A percentile compares a stretch with the other conserved stretches of the same genome.
These are phyloP conservation scores for Aspergillus conjunctus DNA, from an alignment of 495 filamentous ascomycete species.

Conservation along the genomic window DNA sequence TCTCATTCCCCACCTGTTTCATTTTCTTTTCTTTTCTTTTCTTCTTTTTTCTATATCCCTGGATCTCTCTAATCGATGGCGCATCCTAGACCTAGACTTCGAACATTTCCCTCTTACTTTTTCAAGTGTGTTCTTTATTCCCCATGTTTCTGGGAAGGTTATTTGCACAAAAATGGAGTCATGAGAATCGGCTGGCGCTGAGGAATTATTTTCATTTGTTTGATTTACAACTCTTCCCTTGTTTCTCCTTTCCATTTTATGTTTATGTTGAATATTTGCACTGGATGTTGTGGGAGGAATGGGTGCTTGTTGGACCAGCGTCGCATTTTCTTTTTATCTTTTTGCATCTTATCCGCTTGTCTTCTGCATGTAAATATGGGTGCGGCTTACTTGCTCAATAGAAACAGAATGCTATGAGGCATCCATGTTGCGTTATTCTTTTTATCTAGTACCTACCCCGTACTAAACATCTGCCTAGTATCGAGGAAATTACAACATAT, in stretches of 20 bases:
- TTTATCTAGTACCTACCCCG: too few relatives aligned
- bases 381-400: not conserved
- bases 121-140: slow-evolving; percentile 3
- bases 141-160: not conserved
- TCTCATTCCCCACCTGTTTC: slow-evolving; percentile 12
- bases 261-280: slow-evolving; percentile 8
- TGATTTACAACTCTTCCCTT: not conserved
- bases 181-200: slow-evolving; percentile 22
- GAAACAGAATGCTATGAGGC: not conserved
- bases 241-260: not conserved
- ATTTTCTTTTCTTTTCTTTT: slow-evolving; percentile 10
- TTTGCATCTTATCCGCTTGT: not conserved
- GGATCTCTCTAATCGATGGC: not conserved
- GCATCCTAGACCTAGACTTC: slow-evolving; percentile 30
- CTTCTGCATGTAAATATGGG: slow-evolving; percentile 19
- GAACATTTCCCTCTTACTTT: slow-evolving; percentile 10
- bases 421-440: too few relatives aligned
- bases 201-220: slow-evolving; percentile 7
- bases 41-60: slow-evolving; percentile 13
- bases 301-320: slow-evolving; percentile 4
- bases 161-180: slow-evolving; percentile 25
- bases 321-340: slow-evolving; percentile 4
- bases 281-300: slow-evolving; percentile 1
- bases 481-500: too few relatives aligned
- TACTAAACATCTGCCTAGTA: too few relatives aligned